Evolutionary conservation across 208 protist genomes (phyloP).

Genomic region (Trypanosoma brucei): DNA sequence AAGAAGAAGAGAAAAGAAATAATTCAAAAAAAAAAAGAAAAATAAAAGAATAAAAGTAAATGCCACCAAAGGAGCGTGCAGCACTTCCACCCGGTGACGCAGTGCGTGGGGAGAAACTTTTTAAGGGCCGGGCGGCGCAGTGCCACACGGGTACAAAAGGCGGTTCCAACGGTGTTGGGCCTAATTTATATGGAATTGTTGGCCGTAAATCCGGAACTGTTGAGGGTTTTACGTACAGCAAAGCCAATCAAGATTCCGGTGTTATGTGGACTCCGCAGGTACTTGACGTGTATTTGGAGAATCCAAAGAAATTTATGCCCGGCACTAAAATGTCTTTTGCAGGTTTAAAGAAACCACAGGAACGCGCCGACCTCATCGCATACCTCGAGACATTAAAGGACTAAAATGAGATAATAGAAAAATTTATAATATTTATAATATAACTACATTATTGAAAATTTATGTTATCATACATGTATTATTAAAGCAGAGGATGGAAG

Average conservation of each 20-base stretch:
- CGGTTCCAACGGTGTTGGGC: constrained; percentile 89
- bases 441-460: no score
- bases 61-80: constrained; percentile 67
- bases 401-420: not conserved
- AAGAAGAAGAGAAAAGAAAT: constrained; percentile 8
- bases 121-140: constrained; percentile 92
- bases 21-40: constrained; percentile 7
- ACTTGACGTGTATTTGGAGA: constrained; percentile 94
- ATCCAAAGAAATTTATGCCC: constrained; percentile 98
- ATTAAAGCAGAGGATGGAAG: not conserved
- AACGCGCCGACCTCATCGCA: constrained; percentile 93
- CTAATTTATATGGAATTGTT: constrained; percentile 90
- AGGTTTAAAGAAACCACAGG: constrained; percentile 91
- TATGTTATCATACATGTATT: not conserved
- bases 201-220: constrained; percentile 89
- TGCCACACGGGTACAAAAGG: constrained; percentile 90
- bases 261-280: constrained; percentile 92
- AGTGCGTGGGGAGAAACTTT: constrained; percentile 87
- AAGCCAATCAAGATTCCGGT: constrained; percentile 91
- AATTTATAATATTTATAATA: no score
- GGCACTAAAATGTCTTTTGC: constrained; percentile 97
- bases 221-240: constrained; percentile 92
- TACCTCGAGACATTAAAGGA: constrained; percentile 87
- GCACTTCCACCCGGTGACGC: constrained; percentile 78
- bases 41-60: constrained; percentile 16